These are phyloP conservation scores for Saposhnikovia divaricata DNA, from an alignment of 129 eudicot species.

Conservation along the genomic window DNA sequence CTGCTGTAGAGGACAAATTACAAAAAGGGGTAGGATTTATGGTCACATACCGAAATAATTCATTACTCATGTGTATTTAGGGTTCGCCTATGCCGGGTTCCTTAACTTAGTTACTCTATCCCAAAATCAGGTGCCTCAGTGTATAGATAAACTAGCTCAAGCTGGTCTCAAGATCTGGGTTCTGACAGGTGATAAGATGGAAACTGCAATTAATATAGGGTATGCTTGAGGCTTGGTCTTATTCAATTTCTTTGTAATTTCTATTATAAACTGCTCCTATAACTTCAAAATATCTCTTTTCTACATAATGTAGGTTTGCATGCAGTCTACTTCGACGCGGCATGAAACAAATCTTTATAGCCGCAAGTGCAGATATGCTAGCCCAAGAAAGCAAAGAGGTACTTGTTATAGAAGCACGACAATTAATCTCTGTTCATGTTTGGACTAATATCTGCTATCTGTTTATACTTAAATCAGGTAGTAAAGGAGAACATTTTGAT, in stretches of 20 bases:
- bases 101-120: neutral
- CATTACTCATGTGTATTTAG: neutral
- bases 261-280: neutral
- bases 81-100: too few species aligned
- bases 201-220: constrained; percentile 72
- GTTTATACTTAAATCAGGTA: constrained; percentile 26
- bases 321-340: constrained; percentile 69
- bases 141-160: constrained; percentile 68
- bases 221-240: constrained; percentile 16
- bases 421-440: constrained; percentile 9
- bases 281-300: neutral
- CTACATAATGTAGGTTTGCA: constrained; percentile 32
- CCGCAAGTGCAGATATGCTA: constrained; percentile 27
- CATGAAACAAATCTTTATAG: constrained; percentile 56
- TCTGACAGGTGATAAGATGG: constrained; percentile 75
- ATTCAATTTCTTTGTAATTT: neutral
- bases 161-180: constrained; percentile 79
- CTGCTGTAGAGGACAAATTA: constrained; percentile 66
- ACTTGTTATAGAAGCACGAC: neutral
- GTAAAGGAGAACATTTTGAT: constrained; percentile 34
- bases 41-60: neutral
- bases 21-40: constrained; percentile 43
- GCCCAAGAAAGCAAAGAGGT: constrained; percentile 37
- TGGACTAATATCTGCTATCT: constrained; percentile 8
- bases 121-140: constrained; percentile 47